phyloP scores from a whole-genome alignment of 495 filamentous ascomycete genomes.

The Penicillium diatomitis region DNA sequence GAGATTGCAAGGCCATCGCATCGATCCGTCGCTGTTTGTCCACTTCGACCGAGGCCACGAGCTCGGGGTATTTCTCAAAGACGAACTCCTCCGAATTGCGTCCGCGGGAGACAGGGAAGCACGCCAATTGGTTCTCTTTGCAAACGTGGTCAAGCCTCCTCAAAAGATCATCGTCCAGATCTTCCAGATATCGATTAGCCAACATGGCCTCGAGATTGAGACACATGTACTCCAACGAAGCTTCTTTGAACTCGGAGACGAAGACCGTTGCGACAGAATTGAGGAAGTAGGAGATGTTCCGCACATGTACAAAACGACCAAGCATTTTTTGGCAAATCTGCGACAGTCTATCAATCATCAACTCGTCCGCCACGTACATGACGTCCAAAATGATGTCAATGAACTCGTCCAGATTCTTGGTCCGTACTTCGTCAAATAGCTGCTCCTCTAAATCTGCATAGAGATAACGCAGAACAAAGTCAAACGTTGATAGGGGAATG shows the following conservation, averaged over 20 bases:
- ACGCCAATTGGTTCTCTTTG: constrained; percentile 68
- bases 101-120: constrained; percentile 64
- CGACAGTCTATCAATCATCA: constrained; percentile 87
- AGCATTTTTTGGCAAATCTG: constrained; percentile 84
- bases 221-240: constrained; percentile 82
- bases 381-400: constrained; percentile 87
- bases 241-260: constrained; percentile 78
- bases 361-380: constrained; percentile 79
- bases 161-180: constrained; percentile 78
- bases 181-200: constrained; percentile 75
- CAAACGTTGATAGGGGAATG: constrained; percentile 60
- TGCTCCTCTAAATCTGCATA: constrained; percentile 77
- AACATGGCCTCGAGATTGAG: constrained; percentile 83
- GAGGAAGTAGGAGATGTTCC: constrained; percentile 77
- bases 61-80: constrained; percentile 60
- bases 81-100: constrained; percentile 61
- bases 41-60: constrained; percentile 42
- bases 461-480: constrained; percentile 69
- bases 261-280: constrained; percentile 76
- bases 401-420: constrained; percentile 67
- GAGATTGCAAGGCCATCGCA: constrained; percentile 48
- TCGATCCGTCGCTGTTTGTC: constrained; percentile 51
- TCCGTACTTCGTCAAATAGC: constrained; percentile 69
- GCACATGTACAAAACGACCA: constrained; percentile 77
- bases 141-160: constrained; percentile 69